Base-by-base conservation (phyloP, 2,329 filamentous ascomycete species). In the Cladophialophora bantiana region DNA sequence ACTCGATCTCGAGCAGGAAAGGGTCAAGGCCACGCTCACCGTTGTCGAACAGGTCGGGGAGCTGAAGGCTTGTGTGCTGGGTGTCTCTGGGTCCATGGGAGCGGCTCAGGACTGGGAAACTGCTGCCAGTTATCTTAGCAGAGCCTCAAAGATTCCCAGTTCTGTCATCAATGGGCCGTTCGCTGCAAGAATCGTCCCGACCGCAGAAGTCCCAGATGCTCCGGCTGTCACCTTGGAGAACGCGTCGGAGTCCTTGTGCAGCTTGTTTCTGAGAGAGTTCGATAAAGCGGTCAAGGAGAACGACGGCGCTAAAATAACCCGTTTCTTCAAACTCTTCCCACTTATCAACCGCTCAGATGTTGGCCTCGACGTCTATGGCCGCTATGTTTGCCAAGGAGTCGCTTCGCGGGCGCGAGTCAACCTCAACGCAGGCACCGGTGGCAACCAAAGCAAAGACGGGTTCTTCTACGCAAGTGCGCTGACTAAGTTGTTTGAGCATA, bases 51-150 rank as follows among this genome's bases (percentile, higher is more conserved):
- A 97, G 81, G 94, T 99, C 13, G 91, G 92, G 4, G 95, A 99
- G 83, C 89, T 99, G 71, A 98, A 98, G 81, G 92, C 95, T 7
- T 99, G 95, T 77, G 92, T 98, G 40, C 88, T 97, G 67, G 95
- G 95, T 52, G 94, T 98, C 10, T 89, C 94, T 32, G 95, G 94
- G 18, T 96, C 92, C 67, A 99, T 99, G 95, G 95, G 94, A 38
- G 94, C 94, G 4, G 93, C 95, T 50, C 95, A 99, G 79, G 95
- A 99, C 81, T 99, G 95, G 95, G 95, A 99, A 79, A 95, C 93
- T 2, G 95, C 95, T 3, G 95, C 95, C 1, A 91, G 87, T 55
- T 98, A 98, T 78, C 85, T 99, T 66, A 88, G 91, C 70, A 88
- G 94, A 53, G 94, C 95, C 6, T 89, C 89, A 67, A 89, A 90